Percentiles rank a stretch among this genome's conserved stretches.
phyloP scores from a whole-genome alignment of 352 stramenopile species.

The Peronosclerospora sorghi region DNA sequence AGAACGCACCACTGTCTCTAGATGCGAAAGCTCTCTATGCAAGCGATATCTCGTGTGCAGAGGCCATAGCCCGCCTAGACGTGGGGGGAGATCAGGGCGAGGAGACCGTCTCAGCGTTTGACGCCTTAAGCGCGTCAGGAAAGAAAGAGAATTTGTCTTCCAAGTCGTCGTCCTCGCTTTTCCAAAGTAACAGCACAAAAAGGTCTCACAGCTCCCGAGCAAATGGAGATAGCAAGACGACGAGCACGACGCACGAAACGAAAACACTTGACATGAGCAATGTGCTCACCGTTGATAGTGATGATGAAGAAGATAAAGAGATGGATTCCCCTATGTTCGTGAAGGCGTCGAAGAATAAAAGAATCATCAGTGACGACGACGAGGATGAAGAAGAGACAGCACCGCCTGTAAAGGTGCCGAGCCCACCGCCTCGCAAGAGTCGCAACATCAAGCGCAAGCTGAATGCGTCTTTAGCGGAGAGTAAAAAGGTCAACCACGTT shows the following conservation, averaged over 20 bases:
- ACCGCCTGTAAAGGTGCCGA: slow-evolving; percentile 1
- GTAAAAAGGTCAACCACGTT: slow-evolving; percentile 11
- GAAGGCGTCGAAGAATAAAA: slow-evolving; percentile 29
- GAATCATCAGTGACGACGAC: slow-evolving; percentile 63
- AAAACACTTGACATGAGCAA: slow-evolving; percentile 56
- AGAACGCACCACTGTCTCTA: slow-evolving; percentile 27
- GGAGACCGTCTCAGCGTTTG: slow-evolving; percentile 56
- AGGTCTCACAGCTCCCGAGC: slow-evolving; percentile 12
- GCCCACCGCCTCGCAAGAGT: slow-evolving; percentile 12
- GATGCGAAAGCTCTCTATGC: slow-evolving; percentile 40
- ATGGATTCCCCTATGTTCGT: slow-evolving; percentile 59
- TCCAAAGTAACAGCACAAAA: slow-evolving; percentile 19
- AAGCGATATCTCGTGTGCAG: slow-evolving; percentile 34
- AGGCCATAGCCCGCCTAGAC: slow-evolving; percentile 46
- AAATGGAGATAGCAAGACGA: slow-evolving; percentile 9
- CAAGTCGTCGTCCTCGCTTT: slow-evolving; percentile 18
- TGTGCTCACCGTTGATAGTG: slow-evolving; percentile 58
- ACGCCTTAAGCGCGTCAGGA: slow-evolving; percentile 27
- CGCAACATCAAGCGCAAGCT: slow-evolving; percentile 40
- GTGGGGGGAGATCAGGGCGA: slow-evolving; percentile 41
- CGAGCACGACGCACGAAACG: slow-evolving; percentile 13
- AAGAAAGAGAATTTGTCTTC: slow-evolving; percentile 14
- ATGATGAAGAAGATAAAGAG: slow-evolving; percentile 50
- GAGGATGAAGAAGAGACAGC: slow-evolving; percentile 27
- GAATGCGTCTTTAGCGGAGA: slow-evolving; percentile 21